Percentiles rank a stretch among this genome's conserved stretches.
These are phyloP conservation scores for Penicillium corylophilum DNA, from an alignment of 2,329 filamentous ascomycete species.

Conservation along the genomic window DNA sequence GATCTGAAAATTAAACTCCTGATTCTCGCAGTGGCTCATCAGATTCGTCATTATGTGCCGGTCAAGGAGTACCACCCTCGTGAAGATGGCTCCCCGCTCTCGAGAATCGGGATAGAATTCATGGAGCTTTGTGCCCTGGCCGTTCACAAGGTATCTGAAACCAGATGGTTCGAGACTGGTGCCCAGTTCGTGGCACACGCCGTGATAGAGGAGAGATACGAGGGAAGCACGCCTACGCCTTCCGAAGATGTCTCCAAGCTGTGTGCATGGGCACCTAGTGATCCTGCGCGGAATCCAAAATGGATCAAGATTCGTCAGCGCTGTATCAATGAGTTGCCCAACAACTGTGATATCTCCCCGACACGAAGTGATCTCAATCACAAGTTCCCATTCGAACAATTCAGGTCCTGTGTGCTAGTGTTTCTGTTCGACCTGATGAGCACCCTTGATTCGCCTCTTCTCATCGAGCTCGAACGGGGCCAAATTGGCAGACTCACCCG, in stretches of 20 bases:
- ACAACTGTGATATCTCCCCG: slow-evolving; percentile 16
- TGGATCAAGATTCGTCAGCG: slow-evolving; percentile 26
- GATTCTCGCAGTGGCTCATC: slow-evolving; percentile 48
- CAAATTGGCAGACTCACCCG: slow-evolving; percentile 40
- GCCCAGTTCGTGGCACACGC: slow-evolving; percentile 53
- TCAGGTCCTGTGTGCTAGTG: slow-evolving; percentile 41
- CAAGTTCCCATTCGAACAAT: slow-evolving; percentile 33
- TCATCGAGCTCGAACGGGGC: slow-evolving; percentile 54
- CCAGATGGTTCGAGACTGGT: slow-evolving; percentile 48
- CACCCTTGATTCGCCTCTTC: slow-evolving; percentile 47
- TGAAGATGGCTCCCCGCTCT: slow-evolving; percentile 28
- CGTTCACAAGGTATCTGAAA: slow-evolving; percentile 27
- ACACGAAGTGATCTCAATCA: slow-evolving; percentile 26
- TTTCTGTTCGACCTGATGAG: slow-evolving; percentile 47
- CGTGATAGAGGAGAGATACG: slow-evolving; percentile 46
- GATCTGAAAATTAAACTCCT: slow-evolving; percentile 50
- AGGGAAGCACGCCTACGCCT: slow-evolving; percentile 35
- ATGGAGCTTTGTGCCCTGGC: slow-evolving; percentile 48
- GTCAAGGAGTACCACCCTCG: slow-evolving; percentile 11
- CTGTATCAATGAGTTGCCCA: slow-evolving; percentile 20
- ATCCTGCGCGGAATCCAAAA: slow-evolving; percentile 38
- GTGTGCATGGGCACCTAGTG: slow-evolving; percentile 45
- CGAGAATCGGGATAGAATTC: slow-evolving; percentile 50
- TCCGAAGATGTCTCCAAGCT: slow-evolving; percentile 42
- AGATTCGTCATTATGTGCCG: slow-evolving; percentile 42